phyloP scores from a whole-genome alignment of 1,284 basidiomycete genomes.

The Sanghuangporus baumii region DNA sequence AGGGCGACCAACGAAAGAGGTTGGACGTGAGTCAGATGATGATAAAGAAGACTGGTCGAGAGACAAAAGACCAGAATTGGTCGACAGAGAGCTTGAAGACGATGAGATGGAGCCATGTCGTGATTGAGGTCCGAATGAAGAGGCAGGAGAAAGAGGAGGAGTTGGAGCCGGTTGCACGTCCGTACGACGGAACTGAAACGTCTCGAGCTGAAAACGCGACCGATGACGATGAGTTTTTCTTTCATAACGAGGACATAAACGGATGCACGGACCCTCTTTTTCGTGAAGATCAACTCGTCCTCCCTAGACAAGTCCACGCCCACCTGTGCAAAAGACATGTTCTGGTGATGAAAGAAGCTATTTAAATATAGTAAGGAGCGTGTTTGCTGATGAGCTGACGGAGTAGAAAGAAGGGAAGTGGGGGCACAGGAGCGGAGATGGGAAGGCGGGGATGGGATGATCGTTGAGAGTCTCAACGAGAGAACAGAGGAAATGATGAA shows the following conservation, averaged over 20 bases:
- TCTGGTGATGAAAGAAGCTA: neutral
- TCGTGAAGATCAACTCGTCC: constrained; percentile 35
- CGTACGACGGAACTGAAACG: constrained; percentile 51
- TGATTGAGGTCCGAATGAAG: constrained; percentile 59
- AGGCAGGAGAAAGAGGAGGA: constrained; percentile 24
- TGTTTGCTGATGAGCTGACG: constrained; percentile 15
- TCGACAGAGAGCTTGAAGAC: constrained; percentile 38
- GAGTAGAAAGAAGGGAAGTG: constrained; percentile 7
- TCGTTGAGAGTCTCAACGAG: constrained; percentile 12
- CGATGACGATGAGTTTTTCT: neutral
- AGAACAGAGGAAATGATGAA: neutral
- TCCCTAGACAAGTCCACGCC: constrained; percentile 12
- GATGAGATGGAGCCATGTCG: constrained; percentile 48
- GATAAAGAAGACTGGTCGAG: constrained; percentile 30
- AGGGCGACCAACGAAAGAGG: constrained; percentile 29
- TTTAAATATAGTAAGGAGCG: constrained; percentile 11
- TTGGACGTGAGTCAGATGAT: constrained; percentile 26
- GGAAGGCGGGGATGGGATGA: neutral
- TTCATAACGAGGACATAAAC: neutral
- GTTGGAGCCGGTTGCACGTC: constrained; percentile 26
- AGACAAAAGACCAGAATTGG: constrained; percentile 24
- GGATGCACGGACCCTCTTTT: constrained; percentile 35
- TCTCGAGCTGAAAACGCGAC: constrained; percentile 45
- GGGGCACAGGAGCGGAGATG: constrained; percentile 5
- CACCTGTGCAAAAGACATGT: constrained; percentile 12